These are phyloP conservation scores for Fragaria ananassa DNA, from an alignment of 306 rosid species.

Conservation along the genomic window DNA sequence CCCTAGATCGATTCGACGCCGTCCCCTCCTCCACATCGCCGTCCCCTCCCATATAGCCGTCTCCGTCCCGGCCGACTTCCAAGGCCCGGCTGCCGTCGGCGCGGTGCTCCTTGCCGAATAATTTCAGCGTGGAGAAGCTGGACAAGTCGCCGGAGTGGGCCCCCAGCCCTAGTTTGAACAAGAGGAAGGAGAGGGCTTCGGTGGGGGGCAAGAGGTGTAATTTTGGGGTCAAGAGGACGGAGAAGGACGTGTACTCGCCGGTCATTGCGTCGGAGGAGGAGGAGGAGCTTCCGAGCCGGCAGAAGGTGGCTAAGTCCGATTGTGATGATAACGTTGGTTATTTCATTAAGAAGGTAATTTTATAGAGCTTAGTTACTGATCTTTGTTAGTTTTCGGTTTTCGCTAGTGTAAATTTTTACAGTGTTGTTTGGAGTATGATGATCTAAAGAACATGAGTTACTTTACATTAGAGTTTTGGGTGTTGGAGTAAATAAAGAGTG, in stretches of 20 bases:
- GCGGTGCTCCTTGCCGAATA: constrained; percentile 59
- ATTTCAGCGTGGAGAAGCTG: constrained; percentile 39
- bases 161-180: constrained; percentile 25
- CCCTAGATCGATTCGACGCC: no score
- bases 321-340: constrained; percentile 63
- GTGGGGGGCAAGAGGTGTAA: constrained; percentile 46
- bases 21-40: no score
- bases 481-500: background rate
- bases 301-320: constrained; percentile 35
- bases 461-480: background rate
- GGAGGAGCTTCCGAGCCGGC: constrained; percentile 31
- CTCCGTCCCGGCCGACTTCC: constrained; percentile 81
- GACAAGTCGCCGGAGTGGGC: constrained; percentile 28
- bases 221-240: constrained; percentile 61
- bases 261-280: constrained; percentile 42
- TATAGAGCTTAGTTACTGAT: background rate
- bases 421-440: constrained; percentile 7
- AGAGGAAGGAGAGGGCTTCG: constrained; percentile 41
- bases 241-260: constrained; percentile 60
- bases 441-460: background rate
- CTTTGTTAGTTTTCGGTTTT: background rate
- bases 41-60: no score
- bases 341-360: constrained; percentile 78
- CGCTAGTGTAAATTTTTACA: background rate
- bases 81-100: constrained; percentile 72